Evolutionary conservation across 208 protist genomes (phyloP).

Genomic region (Porcisia deanei): DNA sequence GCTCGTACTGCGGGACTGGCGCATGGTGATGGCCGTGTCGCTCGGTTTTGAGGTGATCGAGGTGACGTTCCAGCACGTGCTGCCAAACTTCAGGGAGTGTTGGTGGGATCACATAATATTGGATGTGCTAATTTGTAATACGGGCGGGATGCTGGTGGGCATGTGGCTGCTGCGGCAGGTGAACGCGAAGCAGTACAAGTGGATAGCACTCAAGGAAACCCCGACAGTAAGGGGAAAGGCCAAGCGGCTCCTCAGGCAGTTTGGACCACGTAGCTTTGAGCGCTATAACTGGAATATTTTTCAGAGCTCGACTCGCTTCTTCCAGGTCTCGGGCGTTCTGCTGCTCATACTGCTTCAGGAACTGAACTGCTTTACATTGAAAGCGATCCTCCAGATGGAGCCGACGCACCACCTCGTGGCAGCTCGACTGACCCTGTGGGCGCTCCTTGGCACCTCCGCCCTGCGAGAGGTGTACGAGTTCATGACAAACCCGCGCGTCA

Average conservation of each 20-base stretch:
- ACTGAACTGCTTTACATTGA: constrained; percentile 96
- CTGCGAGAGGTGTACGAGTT: constrained; percentile 95
- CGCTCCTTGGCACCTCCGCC: constrained; percentile 78
- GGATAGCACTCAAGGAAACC: constrained; percentile 74
- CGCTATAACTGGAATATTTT: constrained; percentile 92
- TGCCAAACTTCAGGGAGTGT: constrained; percentile 98
- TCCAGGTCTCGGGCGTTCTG: constrained; percentile 71
- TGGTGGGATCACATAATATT: constrained; percentile 98
- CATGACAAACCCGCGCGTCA: constrained; percentile 67
- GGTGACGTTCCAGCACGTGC: constrained; percentile 93
- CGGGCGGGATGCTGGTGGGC: constrained; percentile 93
- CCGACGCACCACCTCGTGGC: constrained; percentile 89
- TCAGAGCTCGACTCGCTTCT: constrained; percentile 64
- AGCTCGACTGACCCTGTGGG: constrained; percentile 86
- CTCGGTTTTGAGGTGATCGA: constrained; percentile 96
- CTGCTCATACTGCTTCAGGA: constrained; percentile 91
- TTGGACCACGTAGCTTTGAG: constrained; percentile 86
- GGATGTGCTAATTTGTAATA: constrained; percentile 96
- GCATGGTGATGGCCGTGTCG: constrained; percentile 82
- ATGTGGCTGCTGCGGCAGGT: constrained; percentile 62
- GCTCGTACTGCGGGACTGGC: constrained; percentile 93
- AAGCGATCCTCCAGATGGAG: constrained; percentile 93
- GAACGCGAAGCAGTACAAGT: constrained; percentile 79
- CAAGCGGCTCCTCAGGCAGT: constrained; percentile 68
- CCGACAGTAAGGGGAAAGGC: constrained; percentile 62